Evolutionary conservation across 805 yeast species (phyloP), one percentile per base, ranked within the genome.

Genomic region (Saturnispora zaruensis): DNA sequence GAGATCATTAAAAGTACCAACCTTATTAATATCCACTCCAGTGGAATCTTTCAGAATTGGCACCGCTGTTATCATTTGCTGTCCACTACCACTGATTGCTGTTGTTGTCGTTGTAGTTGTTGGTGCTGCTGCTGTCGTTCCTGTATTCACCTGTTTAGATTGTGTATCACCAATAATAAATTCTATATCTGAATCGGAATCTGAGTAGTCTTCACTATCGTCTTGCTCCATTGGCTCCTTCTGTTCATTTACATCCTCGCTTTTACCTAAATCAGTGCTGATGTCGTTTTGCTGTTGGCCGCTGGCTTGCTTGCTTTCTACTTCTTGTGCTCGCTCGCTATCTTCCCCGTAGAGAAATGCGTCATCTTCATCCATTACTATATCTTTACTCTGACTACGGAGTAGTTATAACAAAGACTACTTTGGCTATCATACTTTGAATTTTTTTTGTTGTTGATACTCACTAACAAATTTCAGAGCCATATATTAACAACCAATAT

Each of bases 1-100:
- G 57, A 79, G 75, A 3, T 96, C 97, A 46, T 89, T 84, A 52
- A 75, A 75, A 53, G 76, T 80, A 1, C 88, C 95, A 18, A 84
- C 81, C 40, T 77, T 77, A 58, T 85, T 79, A n/a, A 88, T 74
- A 57, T 87, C 89, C 14, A 84, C 68, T 47, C 73, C 69, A 3
- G 67, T 61, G 8, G 78, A 63, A 34, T 75, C 66, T 6, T 64
- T 61, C 41, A 65, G 53, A 51, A 60, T 50, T 48, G 65, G 49
- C 58, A 67, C 53, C 56, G 65, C 57, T 53, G 46, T 68, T 52
- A 42, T 66, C 41, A 14, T 23, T 21, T 38, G 42, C 13, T 38
- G 28, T 13, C 23, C 51, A 8, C 13, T 16, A 16, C 49, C 65
- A 8, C 50, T 54, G 20, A 59, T 55, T 25, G 59, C 52, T 44